Percentiles rank a stretch among this genome's conserved stretches.
These are phyloP conservation scores for Astragalus glycyphyllos DNA, from an alignment of 306 rosid genomes.

Conservation along the genomic window DNA sequence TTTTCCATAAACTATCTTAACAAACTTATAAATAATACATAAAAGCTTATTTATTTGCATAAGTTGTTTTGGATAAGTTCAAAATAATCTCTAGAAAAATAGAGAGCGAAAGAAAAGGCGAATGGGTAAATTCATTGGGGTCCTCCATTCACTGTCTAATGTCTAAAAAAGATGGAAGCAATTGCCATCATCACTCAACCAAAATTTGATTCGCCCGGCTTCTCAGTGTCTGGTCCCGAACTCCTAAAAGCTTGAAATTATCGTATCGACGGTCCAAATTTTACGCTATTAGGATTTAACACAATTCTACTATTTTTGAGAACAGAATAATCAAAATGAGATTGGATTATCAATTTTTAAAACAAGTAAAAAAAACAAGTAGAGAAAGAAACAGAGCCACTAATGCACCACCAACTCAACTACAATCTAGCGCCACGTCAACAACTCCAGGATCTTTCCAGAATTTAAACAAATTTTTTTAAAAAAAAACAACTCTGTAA, in stretches of 20 bases:
- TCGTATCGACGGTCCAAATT: constrained; percentile 4
- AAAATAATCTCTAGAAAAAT: too few relatives aligned
- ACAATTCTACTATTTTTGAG: constrained; percentile 20
- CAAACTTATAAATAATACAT: too few relatives aligned
- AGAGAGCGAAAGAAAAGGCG: neutral
- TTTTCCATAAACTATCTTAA: too few relatives aligned
- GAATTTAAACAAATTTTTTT: neutral
- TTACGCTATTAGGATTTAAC: constrained; percentile 20
- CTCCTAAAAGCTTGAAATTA: constrained; percentile 8
- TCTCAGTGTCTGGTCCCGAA: constrained; percentile 12
- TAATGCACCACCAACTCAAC: constrained; percentile 19
- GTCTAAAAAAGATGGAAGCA: constrained; percentile 9
- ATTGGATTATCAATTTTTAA: neutral
- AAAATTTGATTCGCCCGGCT: constrained; percentile 12
- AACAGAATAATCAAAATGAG: neutral
- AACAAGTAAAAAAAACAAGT: neutral
- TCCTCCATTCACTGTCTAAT: constrained; percentile 20
- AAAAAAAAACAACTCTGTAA: neutral
- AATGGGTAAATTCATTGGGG: constrained; percentile 31
- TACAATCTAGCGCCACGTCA: constrained; percentile 51
- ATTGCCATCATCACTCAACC: constrained; percentile 32
- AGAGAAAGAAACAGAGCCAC: constrained; percentile 14
- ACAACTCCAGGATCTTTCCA: constrained; percentile 35
- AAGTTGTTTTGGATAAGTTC: too few relatives aligned
- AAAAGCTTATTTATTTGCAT: too few relatives aligned